Evolutionary conservation across 305 asterid species (phyloP).

Genomic region (Solanum hybrid): DNA sequence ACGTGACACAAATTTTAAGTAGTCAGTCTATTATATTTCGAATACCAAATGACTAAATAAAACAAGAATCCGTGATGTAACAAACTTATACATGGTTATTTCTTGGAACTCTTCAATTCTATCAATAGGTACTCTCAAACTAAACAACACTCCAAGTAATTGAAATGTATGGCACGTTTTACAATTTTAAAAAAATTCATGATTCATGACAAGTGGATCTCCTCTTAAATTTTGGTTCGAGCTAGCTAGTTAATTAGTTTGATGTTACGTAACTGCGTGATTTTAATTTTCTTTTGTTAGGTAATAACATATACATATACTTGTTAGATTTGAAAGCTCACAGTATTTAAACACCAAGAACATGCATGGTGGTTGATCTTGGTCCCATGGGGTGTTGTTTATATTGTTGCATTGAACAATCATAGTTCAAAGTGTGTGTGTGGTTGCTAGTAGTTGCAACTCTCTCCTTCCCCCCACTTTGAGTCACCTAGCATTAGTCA

Average conservation of each 20-base stretch:
- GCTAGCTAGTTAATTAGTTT: not conserved
- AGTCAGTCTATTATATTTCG: not conserved
- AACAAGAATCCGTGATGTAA: too few species aligned
- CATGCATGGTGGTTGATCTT: constrained; percentile 8
- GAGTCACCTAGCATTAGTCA: constrained; percentile 5
- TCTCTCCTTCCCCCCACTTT: constrained; percentile 10
- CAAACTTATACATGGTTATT: not conserved
- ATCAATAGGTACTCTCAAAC: not conserved
- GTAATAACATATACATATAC: not conserved
- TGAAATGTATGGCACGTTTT: not conserved
- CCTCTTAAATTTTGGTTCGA: not conserved
- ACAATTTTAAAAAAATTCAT: not conserved
- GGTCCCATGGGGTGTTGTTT: not conserved
- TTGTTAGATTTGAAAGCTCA: not conserved
- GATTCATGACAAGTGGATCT: not conserved
- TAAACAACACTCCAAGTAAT: not conserved
- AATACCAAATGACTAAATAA: not conserved
- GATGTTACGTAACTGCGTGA: not conserved
- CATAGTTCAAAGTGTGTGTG: constrained; percentile 9
- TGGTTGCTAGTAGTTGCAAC: constrained; percentile 20
- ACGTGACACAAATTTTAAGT: not conserved
- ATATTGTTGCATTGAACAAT: not conserved
- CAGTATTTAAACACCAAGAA: not conserved
- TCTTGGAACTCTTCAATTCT: not conserved
- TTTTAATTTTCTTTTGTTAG: not conserved